phyloP scores from a whole-genome alignment of 768 basidiomycete species.

The Mycena capillaripes region DNA sequence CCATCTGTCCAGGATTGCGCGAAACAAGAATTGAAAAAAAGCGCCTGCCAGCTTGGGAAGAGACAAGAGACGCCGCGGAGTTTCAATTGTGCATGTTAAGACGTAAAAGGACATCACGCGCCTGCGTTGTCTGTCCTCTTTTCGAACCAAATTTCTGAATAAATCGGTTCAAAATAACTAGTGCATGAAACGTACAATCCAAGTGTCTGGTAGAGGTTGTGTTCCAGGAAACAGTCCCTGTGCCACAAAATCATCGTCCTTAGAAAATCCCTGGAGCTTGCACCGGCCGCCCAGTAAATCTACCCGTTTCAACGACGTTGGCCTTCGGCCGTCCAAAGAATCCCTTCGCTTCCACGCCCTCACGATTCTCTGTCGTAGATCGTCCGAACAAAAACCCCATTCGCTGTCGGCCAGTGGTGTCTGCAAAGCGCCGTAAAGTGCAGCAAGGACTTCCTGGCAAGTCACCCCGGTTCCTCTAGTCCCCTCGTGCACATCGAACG shows the following conservation, averaged over 20 bases:
- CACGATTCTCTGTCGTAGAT: slow-evolving; percentile 11
- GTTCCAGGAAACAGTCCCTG: slow-evolving; percentile 10
- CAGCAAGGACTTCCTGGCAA: slow-evolving; percentile 14
- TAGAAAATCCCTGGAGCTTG: slow-evolving; percentile 24
- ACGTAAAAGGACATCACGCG: neutral
- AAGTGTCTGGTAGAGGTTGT: slow-evolving; percentile 5
- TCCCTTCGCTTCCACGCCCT: slow-evolving; percentile 20
- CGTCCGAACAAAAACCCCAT: slow-evolving; percentile 28
- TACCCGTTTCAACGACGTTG: slow-evolving; percentile 16
- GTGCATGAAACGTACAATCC: slow-evolving; percentile 20
- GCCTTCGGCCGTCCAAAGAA: neutral
- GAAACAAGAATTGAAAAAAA: neutral
- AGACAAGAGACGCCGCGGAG: neutral
- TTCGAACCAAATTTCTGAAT: neutral
- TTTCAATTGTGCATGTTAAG: neutral
- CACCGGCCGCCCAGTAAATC: slow-evolving; percentile 28
- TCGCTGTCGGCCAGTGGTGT: slow-evolving; percentile 18
- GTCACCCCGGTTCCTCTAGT: slow-evolving; percentile 12
- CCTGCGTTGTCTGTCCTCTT: neutral
- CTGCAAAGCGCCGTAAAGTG: slow-evolving; percentile 22
- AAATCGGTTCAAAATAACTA: neutral
- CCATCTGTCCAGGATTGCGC: neutral
- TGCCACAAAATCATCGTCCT: slow-evolving; percentile 17
- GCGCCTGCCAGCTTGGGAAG: slow-evolving; percentile 1
- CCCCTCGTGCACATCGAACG: slow-evolving; percentile 10